Conservation (phyloP, 2,329 filamentous ascomycete genomes). For the Cordyceps pruinosa region DNA sequence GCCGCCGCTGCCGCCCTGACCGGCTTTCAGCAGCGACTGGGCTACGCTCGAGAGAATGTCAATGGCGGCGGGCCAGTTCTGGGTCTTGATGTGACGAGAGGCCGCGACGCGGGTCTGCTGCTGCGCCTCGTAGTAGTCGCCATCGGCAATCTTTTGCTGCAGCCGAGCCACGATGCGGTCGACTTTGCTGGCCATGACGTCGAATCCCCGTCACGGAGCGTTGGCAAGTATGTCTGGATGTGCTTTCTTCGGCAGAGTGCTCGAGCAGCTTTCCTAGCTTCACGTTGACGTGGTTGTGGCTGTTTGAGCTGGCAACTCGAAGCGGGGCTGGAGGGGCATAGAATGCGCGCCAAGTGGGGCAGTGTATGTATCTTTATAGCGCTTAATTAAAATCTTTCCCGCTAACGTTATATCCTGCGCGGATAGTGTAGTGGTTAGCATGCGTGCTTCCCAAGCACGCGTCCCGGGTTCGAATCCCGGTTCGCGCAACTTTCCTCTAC, state of each 20-base stretch:
- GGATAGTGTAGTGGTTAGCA: constrained; percentile 15
- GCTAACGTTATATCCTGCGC: constrained; percentile 7
- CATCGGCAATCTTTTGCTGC: constrained; percentile 81
- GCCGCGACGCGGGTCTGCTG: constrained; percentile 96
- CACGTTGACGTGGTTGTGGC: not conserved
- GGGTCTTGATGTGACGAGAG: constrained; percentile 82
- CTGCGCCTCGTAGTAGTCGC: constrained; percentile 95
- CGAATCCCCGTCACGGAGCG: not conserved
- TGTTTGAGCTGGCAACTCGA: not conserved
- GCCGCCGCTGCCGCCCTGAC: constrained; percentile 88
- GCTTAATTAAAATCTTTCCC: not conserved
- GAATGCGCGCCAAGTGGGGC: constrained; percentile 6
- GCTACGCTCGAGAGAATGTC: constrained; percentile 82
- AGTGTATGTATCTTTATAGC: rapidly evolving
- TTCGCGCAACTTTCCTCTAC: constrained; percentile 13
- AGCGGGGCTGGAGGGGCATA: constrained; percentile 3
- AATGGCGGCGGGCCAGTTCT: constrained; percentile 77
- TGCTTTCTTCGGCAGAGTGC: too few relatives aligned
- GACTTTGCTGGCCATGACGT: constrained; percentile 34
- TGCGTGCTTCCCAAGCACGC: constrained; percentile 15
- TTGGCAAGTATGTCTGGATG: not conserved
- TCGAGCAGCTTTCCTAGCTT: too few relatives aligned
- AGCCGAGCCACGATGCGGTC: constrained; percentile 55
- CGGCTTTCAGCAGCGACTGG: constrained; percentile 77
- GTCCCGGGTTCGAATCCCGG: constrained; percentile 14